Percentiles rank a stretch among this genome's conserved stretches.
These are phyloP conservation scores for Tolypocladium pustulatum DNA, from an alignment of 2,329 filamentous ascomycete species.

Conservation along the genomic window DNA sequence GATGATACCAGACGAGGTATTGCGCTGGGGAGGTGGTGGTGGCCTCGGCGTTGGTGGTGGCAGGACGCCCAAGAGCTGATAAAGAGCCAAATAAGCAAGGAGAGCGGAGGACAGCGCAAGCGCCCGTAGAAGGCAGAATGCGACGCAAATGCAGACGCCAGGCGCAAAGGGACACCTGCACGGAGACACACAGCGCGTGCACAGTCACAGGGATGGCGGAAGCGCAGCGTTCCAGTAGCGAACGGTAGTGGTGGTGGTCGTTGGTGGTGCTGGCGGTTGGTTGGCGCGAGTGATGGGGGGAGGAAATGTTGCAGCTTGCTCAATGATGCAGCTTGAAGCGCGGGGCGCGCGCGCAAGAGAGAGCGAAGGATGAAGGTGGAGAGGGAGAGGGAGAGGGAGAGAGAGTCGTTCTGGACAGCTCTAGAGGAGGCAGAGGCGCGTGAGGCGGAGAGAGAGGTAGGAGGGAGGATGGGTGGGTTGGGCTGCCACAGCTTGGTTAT, in stretches of 20 bases:
- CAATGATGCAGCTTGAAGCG: not conserved
- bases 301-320: not conserved
- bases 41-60: not conserved
- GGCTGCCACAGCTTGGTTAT: not conserved
- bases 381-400: not conserved
- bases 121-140: slow-evolving; percentile 1
- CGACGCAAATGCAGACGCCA: not conserved
- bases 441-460: not conserved
- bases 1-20: not conserved
- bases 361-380: not conserved
- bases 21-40: not conserved
- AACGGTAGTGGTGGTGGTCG: not conserved
- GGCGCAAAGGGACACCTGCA: not conserved
- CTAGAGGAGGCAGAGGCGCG: not conserved
- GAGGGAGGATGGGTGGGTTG: not conserved
- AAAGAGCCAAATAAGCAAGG: not conserved
- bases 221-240: slow-evolving; percentile 2
- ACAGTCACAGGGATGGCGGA: slow-evolving; percentile 1
- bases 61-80: not conserved
- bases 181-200: not conserved
- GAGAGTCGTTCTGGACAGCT: not conserved
- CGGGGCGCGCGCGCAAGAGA: not conserved
- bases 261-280: slow-evolving; percentile 1
- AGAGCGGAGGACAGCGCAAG: not conserved
- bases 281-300: not conserved